phyloP scores from a whole-genome alignment of 2,329 filamentous ascomycete genomes.

The Diaporthe sp. region DNA sequence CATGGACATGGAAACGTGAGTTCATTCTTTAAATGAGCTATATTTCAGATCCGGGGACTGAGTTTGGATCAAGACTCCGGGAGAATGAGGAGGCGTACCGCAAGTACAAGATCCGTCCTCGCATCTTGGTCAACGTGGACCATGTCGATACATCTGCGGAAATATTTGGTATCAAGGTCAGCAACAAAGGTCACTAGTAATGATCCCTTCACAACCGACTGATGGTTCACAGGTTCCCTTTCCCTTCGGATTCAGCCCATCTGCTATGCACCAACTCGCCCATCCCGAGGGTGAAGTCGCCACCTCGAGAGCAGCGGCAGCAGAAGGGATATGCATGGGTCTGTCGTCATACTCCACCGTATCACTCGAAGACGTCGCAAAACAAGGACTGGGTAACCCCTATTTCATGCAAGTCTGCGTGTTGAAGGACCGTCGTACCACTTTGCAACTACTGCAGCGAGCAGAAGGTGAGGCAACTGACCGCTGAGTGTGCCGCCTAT shows the following conservation, averaged over 20 bases:
- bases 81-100: constrained; percentile 67
- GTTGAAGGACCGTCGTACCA: constrained; percentile 55
- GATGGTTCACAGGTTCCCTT: constrained; percentile 51
- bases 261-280: constrained; percentile 65
- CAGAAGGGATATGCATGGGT: constrained; percentile 58
- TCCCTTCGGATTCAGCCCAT: constrained; percentile 66
- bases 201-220: background rate
- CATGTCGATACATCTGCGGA: constrained; percentile 54
- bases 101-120: constrained; percentile 61
- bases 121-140: constrained; percentile 56
- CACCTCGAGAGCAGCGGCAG: constrained; percentile 60
- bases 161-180: constrained; percentile 55
- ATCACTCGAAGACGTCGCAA: constrained; percentile 59
- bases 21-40: background rate
- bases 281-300: constrained; percentile 65
- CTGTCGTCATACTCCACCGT: constrained; percentile 61
- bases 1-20: constrained; percentile 63
- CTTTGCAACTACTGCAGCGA: constrained; percentile 5
- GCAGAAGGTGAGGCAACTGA: background rate
- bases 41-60: background rate
- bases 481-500: no score
- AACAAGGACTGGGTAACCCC: constrained; percentile 53
- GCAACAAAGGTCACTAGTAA: no score
- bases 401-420: constrained; percentile 69
- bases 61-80: constrained; percentile 47